Evolutionary conservation across 345 rosid genomes (phyloP).

Genomic region (Streptanthus diversifolius): DNA sequence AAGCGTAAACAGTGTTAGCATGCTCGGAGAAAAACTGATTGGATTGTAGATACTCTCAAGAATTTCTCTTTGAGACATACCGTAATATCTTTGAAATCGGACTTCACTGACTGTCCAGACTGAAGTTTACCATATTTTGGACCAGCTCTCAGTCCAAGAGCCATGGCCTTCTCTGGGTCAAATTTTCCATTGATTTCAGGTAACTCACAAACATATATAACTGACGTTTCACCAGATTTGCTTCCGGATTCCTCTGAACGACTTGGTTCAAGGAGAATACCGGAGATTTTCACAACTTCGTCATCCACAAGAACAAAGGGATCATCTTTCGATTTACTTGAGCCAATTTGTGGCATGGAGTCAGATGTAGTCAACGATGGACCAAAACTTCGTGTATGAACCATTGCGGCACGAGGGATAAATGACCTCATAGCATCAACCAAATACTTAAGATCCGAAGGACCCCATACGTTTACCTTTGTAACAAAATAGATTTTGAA

Average conservation of each 20-base stretch:
- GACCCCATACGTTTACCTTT: slow-evolving; percentile 96
- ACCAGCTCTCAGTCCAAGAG: slow-evolving; percentile 83
- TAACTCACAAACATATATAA: slow-evolving; percentile 80
- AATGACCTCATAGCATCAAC: slow-evolving; percentile 95
- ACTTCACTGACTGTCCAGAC: slow-evolving; percentile 79
- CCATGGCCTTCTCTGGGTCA: slow-evolving; percentile 76
- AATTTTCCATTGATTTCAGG: slow-evolving; percentile 85
- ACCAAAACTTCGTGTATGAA: slow-evolving; percentile 88
- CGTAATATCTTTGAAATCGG: slow-evolving; percentile 61
- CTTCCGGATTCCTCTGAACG: slow-evolving; percentile 33
- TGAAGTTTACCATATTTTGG: slow-evolving; percentile 79
- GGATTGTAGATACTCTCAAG: not conserved
- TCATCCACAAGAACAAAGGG: slow-evolving; percentile 67
- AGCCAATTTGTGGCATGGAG: slow-evolving; percentile 36
- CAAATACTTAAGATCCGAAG: slow-evolving; percentile 85
- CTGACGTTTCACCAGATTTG: slow-evolving; percentile 81
- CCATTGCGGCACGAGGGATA: slow-evolving; percentile 97
- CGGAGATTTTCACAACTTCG: slow-evolving; percentile 88
- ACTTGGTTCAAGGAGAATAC: slow-evolving; percentile 53
- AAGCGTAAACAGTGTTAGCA: slow-evolving; percentile 11
- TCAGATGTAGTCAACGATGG: slow-evolving; percentile 36
- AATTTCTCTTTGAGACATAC: slow-evolving; percentile 39
- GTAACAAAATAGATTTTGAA: slow-evolving; percentile 1
- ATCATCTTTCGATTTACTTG: slow-evolving; percentile 39
- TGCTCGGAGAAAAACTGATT: not conserved